phyloP scores from a whole-genome alignment of 2,329 filamentous ascomycete genomes.

The Ophiostoma sp. region DNA sequence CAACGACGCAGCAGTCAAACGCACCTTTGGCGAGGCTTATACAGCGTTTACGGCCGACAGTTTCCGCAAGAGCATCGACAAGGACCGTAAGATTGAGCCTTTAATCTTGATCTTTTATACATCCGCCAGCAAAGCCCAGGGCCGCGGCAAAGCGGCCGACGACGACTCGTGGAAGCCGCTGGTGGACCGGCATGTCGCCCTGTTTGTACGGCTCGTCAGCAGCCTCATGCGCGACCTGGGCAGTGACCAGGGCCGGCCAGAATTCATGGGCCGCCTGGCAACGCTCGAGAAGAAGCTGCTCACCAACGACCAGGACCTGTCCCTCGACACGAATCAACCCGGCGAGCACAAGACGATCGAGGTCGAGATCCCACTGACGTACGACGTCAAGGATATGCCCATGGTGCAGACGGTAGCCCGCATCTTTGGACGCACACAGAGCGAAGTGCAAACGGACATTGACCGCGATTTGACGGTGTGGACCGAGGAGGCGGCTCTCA shows the following conservation, averaged over 20 bases:
- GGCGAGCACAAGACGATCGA: conserved; percentile 70
- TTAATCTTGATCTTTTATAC: conserved; percentile 96
- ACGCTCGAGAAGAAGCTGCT: conserved; percentile 91
- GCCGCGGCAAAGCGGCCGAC: conserved; percentile 68
- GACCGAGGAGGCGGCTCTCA: conserved; percentile 88
- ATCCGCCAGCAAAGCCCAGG: conserved; percentile 83
- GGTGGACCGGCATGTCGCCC: conserved; percentile 89
- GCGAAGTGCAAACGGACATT: conserved; percentile 83
- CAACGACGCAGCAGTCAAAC: conserved; percentile 85
- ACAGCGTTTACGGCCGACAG: conserved; percentile 86
- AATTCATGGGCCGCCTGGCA: conserved; percentile 74
- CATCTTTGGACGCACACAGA: conserved; percentile 78
- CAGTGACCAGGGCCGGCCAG: conserved; percentile 80
- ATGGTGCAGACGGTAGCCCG: conserved; percentile 83
- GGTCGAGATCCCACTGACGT: conserved; percentile 77
- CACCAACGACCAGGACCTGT: conserved; percentile 88
- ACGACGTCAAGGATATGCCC: conserved; percentile 96
- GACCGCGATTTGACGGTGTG: conserved; percentile 76
- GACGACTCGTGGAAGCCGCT: conserved; percentile 90
- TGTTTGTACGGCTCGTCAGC: conserved; percentile 86
- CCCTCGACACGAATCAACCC: conserved; percentile 60
- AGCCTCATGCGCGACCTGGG: conserved; percentile 79
- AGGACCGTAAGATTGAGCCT: conserved; percentile 89
- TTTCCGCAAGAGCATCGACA: conserved; percentile 89
- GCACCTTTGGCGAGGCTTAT: conserved; percentile 91